These are phyloP conservation scores for Dysphania ambrosioides DNA, from an alignment of 148 eudicot genomes.

Conservation along the genomic window DNA sequence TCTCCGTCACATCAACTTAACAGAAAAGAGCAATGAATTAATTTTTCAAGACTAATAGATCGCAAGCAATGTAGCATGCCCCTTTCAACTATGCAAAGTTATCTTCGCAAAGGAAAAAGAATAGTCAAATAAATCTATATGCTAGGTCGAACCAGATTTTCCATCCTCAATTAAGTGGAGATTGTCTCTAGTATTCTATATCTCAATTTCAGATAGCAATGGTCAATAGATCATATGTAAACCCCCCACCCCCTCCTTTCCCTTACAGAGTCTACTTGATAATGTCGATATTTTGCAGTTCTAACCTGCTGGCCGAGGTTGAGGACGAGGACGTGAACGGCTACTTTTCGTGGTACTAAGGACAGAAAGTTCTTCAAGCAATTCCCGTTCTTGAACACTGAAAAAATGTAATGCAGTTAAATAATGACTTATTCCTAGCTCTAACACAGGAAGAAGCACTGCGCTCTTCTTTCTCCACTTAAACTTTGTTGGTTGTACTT, in stretches of 20 bases:
- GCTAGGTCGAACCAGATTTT: background rate
- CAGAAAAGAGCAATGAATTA: background rate
- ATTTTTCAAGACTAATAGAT: background rate
- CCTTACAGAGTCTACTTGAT: background rate
- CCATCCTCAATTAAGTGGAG: background rate
- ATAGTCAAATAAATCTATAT: background rate
- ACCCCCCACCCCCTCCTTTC: background rate
- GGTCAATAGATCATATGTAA: background rate
- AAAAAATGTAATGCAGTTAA: constrained; percentile 3
- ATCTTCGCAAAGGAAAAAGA: background rate
- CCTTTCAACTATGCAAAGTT: background rate
- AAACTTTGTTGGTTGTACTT: too few relatives aligned
- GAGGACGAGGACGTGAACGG: constrained; percentile 62
- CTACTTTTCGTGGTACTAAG: constrained; percentile 45
- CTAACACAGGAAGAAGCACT: background rate
- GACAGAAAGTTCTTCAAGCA: constrained; percentile 82
- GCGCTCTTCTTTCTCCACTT: too few relatives aligned
- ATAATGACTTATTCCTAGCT: background rate
- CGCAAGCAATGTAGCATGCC: background rate
- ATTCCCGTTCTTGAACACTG: constrained; percentile 76
- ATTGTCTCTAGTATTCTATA: background rate
- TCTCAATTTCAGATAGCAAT: background rate
- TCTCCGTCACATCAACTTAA: constrained; percentile 49
- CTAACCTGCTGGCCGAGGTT: constrained; percentile 58
- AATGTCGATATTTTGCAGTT: background rate